Evolutionary conservation across 805 yeast species (phyloP), one percentile per base, ranked within the genome.

Genomic region (Nakazawaea pomicola): DNA sequence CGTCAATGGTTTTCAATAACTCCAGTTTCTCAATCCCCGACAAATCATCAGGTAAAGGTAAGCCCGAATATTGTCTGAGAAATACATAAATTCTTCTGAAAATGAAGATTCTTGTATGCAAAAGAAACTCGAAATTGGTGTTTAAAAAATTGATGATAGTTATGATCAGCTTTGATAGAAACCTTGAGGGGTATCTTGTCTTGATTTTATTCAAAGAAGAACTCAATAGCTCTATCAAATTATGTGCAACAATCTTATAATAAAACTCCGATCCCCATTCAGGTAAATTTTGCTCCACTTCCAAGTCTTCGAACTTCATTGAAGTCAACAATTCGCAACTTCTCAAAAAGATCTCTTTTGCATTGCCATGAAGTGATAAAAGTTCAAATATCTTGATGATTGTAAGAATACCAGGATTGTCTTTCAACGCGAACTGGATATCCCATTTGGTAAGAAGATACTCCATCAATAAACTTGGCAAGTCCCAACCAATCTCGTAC

Each of bases 401-500:
- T 3, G 49, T 18, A 4, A 47, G 49, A 46, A 53, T 56, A 58
- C 44, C 68, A 56, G 38, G 73, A 70, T n/a, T 68, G 57, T 20
- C 54, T 44, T 33, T 75, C 54, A 45, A 72, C 46, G 4, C 52
- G 38, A 20, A 49, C 52, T 3, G 46, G 20, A 35, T 43, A 54
- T 62, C 46, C 64, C 78, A 51, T 11, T 60, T 61, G 6, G 54
- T 40, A 9, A 64, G 64, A n/a, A 82, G 55, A 55, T 71, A 84
- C 8, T 68, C 67, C 33, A 87, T 52, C 6, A 90, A 49, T 38
- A 85, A 60, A 24, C 70, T 72, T 1, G 96, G 96, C n/a, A 90
- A 55, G 58, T 90, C 97, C 97, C 97, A 90, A 2, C 95, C 95
- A 46, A 89, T 77, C 49, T 81, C 83, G 33, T 72, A 67, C 0